Percentiles rank a stretch among this genome's conserved stretches.
These are phyloP conservation scores for Musa acuminata DNA, from an alignment of 176 grass and related monocot genomes.

Conservation along the genomic window DNA sequence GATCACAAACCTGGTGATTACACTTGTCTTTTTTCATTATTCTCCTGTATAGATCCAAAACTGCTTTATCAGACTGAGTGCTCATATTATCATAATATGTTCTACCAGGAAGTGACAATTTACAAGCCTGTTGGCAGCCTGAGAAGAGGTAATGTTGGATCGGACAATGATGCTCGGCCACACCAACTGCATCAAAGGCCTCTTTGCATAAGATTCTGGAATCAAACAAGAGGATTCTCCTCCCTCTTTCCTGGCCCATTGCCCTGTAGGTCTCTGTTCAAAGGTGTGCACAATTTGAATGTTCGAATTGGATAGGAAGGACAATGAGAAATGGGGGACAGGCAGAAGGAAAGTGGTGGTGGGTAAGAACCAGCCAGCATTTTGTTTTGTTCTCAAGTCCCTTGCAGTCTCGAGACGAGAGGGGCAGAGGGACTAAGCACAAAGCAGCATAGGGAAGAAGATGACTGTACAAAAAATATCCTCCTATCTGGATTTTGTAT, in stretches of 20 bases:
- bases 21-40: neutral
- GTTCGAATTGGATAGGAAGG: neutral
- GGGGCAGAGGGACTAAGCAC: neutral
- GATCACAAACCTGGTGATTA: constrained; percentile 83
- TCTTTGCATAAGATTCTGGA: neutral
- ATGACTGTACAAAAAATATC: constrained; percentile 1
- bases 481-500: constrained; percentile 18
- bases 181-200: neutral
- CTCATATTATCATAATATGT: neutral
- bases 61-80: neutral
- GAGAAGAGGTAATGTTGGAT: constrained; percentile 5
- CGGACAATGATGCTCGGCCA: neutral
- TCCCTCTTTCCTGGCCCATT: neutral
- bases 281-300: neutral
- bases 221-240: neutral
- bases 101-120: constrained; percentile 7
- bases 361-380: neutral
- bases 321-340: neutral
- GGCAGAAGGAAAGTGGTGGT: neutral
- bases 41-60: neutral
- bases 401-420: no score
- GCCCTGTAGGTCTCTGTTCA: neutral
- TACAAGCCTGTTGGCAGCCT: constrained; percentile 5
- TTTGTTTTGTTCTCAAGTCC: neutral
- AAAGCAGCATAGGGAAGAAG: neutral